Evolutionary conservation across 768 basidiomycete genomes (phyloP).

Genomic region (Mycena maculata): DNA sequence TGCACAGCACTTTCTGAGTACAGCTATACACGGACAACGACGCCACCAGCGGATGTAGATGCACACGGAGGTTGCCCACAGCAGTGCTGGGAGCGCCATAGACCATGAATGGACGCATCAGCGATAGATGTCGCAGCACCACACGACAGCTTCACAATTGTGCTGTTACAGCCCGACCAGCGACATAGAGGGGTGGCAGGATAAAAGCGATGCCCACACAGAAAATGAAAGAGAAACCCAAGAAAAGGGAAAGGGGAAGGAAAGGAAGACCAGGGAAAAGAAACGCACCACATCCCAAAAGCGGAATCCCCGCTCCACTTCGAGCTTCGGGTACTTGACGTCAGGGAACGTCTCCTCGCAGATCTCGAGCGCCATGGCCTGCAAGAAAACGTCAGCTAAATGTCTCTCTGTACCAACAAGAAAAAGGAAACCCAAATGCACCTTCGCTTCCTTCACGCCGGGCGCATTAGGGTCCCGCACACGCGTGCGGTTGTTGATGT

Average conservation of each 20-base stretch:
- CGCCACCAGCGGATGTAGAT: no score
- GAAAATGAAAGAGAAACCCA: constrained; percentile 18
- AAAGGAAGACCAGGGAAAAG: constrained; percentile 31
- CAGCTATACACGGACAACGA: no score
- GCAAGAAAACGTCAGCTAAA: not conserved
- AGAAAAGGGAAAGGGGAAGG: no score
- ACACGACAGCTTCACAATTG: no score
- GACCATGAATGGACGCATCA: no score
- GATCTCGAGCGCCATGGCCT: constrained; percentile 84
- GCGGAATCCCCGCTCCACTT: constrained; percentile 96
- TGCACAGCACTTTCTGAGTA: no score
- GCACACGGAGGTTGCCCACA: no score
- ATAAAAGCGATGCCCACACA: no score
- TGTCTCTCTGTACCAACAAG: not conserved
- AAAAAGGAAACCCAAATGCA: not conserved
- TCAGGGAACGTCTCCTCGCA: constrained; percentile 96
- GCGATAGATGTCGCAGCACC: no score
- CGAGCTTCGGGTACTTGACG: constrained; percentile 85
- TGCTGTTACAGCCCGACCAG: no score
- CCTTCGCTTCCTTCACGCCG: constrained; percentile 84
- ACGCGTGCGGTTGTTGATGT: constrained; percentile 83
- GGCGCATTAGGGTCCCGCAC: constrained; percentile 83
- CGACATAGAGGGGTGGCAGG: no score
- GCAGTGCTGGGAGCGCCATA: no score
- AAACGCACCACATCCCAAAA: constrained; percentile 97